Evolutionary conservation across 2,329 filamentous ascomycete genomes (phyloP), one percentile per base, ranked within the genome.

Genomic region (Hypoxylon sp.): DNA sequence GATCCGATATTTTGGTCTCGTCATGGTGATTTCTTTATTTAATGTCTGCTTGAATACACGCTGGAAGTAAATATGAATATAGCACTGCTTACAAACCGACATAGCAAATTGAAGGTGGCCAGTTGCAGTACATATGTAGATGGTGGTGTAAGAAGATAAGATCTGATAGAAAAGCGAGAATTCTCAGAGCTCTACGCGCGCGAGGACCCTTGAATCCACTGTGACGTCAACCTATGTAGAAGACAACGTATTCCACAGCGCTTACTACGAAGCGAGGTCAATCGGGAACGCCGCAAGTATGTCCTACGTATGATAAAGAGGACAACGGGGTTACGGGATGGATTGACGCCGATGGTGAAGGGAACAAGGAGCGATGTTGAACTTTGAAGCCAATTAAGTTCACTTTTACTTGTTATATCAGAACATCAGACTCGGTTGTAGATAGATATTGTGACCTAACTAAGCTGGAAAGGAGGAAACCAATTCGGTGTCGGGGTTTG

Each of bases 141-240:
- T n/a, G n/a, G 23, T 27, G 29, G 21, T 25, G 11, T 36, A 34
- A n/a, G 17, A 37, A 45, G 21, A 12, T 36, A 27, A 29, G 29
- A 43, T 35, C 29, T 32, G 23, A 21, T 19, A 30, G 25, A 41
- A 30, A 9, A 11, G 12, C 35, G n/a, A n/a, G 30, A 37, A 42
- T 20, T 9, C 17, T n/a, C 12, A 16, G 31, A 17, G 26, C 32
- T 38, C 17, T 27, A 17, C n/a, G n/a, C n/a, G n/a, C 12, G 41
- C 21, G 7, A 47, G 36, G 42, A 52, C 42, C 42, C 36, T 31
- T 42, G 37, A 52, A 42, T 25, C 29, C 30, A 31, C 30, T 7
- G 36, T 47, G 42, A 52, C 49, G 49, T 52, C 42, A 43, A 19
- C 37, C 30, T 30, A 48, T n/a, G 6, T 23, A 32, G 4, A 6